phyloP scores from a whole-genome alignment of 345 rosid species.

The Salix suchowensis region DNA sequence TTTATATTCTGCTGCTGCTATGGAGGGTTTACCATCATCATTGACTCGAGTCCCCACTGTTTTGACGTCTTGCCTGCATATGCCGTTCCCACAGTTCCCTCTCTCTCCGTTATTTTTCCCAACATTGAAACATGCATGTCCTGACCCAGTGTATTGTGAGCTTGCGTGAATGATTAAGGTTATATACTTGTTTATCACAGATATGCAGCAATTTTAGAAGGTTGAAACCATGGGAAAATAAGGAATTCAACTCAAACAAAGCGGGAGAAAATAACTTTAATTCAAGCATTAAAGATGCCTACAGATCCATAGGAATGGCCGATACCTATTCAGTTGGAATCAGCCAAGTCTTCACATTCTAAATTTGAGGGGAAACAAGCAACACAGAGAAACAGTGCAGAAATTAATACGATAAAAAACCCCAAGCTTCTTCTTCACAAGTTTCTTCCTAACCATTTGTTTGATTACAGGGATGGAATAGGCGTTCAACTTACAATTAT shows the following conservation, averaged over 20 bases:
- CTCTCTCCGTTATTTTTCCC: neutral
- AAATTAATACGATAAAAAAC: neutral
- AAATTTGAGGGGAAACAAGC: slow-evolving; percentile 2
- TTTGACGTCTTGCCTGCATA: too few relatives aligned
- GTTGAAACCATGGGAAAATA: neutral
- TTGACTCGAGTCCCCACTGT: too few relatives aligned
- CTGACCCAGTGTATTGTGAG: neutral
- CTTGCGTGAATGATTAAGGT: neutral
- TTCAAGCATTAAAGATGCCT: slow-evolving; percentile 17
- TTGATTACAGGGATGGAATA: slow-evolving; percentile 20
- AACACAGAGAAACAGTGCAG: slow-evolving; percentile 1
- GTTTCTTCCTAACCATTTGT: neutral
- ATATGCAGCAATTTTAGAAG: neutral
- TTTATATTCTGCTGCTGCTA: neutral
- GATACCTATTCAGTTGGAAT: slow-evolving; percentile 3
- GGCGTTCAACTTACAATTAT: slow-evolving; percentile 21
- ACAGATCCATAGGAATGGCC: neutral
- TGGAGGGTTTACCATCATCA: slow-evolving; percentile 15
- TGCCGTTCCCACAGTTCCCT: too few relatives aligned
- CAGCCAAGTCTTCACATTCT: slow-evolving; percentile 8
- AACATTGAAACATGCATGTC: neutral
- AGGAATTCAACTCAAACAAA: neutral
- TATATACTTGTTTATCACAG: neutral
- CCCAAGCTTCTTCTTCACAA: neutral
- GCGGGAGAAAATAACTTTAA: neutral